Percentiles rank a stretch among this genome's conserved stretches.
phyloP scores from a whole-genome alignment of 2,329 filamentous ascomycete species.

The Orbilia javanica region DNA sequence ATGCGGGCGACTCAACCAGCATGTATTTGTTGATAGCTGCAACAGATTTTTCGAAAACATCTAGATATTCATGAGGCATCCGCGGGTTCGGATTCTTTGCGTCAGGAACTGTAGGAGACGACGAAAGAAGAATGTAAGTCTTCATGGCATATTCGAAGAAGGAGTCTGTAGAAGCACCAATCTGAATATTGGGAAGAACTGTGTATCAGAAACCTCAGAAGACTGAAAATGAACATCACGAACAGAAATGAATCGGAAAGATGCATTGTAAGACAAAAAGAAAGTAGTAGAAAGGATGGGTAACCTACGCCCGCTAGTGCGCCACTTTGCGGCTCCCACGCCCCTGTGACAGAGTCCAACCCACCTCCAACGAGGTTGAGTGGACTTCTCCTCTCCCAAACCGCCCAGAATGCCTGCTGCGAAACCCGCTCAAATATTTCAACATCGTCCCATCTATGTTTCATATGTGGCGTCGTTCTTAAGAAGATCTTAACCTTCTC shows the following conservation, averaged over 20 bases:
- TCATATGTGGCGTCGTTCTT: conserved; percentile 15
- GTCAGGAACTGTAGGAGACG: conserved; percentile 55
- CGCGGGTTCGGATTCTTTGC: conserved; percentile 37
- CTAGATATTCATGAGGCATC: conserved; percentile 71
- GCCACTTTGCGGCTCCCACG: conserved; percentile 75
- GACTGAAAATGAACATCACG: conserved; percentile 15
- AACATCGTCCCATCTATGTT: conserved; percentile 57
- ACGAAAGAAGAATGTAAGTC: conserved; percentile 86
- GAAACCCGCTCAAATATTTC: conserved; percentile 87
- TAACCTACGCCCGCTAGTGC: conserved; percentile 50
- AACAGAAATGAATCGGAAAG: background rate
- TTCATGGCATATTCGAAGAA: conserved; percentile 99
- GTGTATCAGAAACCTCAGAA: conserved; percentile 52
- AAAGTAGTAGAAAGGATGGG: conserved; percentile 46
- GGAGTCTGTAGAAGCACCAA: conserved; percentile 95
- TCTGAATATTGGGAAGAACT: conserved; percentile 66
- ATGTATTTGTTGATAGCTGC: conserved; percentile 89
- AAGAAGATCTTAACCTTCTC: conserved; percentile 24
- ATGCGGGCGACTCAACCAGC: conserved; percentile 76
- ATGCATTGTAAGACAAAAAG: background rate
- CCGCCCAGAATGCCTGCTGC: conserved; percentile 94
- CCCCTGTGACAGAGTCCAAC: conserved; percentile 89
- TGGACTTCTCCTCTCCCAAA: conserved; percentile 88
- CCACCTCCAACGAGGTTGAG: conserved; percentile 91
- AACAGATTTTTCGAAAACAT: conserved; percentile 87